These are phyloP conservation scores for Letharia columbiana DNA, from an alignment of 495 filamentous ascomycete genomes.

Conservation along the genomic window DNA sequence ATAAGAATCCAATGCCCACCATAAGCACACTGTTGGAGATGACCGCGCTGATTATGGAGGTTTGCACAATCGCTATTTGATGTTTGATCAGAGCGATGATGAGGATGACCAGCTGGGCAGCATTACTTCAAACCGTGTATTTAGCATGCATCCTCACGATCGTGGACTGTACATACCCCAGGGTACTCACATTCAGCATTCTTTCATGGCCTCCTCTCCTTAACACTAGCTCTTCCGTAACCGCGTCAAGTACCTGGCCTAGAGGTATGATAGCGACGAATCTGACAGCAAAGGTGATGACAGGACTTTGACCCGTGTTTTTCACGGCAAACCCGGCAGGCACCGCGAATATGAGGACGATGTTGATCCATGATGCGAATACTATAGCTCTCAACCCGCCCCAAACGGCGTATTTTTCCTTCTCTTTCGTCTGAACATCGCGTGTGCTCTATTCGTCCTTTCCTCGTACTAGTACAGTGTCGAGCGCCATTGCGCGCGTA, in stretches of 20 bases:
- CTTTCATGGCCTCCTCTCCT: constrained; percentile 6
- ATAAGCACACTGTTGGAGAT: constrained; percentile 23
- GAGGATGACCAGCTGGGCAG: constrained; percentile 21
- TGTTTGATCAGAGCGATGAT: constrained; percentile 18
- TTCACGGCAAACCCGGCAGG: constrained; percentile 22
- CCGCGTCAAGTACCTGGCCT: constrained; percentile 5
- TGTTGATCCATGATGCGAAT: neutral
- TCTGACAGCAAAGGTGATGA: constrained; percentile 17
- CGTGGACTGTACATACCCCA: constrained; percentile 11
- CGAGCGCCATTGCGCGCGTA: neutral
- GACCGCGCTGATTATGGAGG: constrained; percentile 17
- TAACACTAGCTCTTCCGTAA: constrained; percentile 9
- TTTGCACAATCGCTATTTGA: constrained; percentile 19
- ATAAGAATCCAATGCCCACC: constrained; percentile 21
- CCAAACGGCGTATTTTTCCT: neutral
- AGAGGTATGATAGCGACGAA: constrained; percentile 22
- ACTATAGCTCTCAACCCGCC: neutral
- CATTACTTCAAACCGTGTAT: constrained; percentile 12
- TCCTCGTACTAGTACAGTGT: neutral
- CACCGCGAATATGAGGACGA: constrained; percentile 8
- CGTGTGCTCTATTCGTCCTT: neutral
- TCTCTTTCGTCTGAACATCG: neutral
- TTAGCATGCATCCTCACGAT: neutral
- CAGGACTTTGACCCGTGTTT: constrained; percentile 16
- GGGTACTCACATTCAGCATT: constrained; percentile 14